These are phyloP conservation scores for Gynochthodes officinalis DNA, from an alignment of 257 asterid species.

Conservation along the genomic window DNA sequence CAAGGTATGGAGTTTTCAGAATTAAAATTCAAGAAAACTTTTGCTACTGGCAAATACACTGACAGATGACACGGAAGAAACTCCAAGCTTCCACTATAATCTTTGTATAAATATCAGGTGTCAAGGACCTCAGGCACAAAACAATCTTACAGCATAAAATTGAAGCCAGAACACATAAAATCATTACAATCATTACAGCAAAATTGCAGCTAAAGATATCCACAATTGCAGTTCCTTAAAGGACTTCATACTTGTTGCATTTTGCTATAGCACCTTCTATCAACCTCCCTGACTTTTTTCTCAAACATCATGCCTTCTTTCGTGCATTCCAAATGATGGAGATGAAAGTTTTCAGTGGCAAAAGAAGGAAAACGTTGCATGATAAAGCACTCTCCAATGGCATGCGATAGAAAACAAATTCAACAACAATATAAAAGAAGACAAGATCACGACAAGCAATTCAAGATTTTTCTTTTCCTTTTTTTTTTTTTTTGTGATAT, in stretches of 20 bases:
- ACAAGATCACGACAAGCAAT: conserved; percentile 1
- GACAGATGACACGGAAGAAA: background rate
- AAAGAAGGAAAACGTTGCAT: background rate
- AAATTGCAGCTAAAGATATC: background rate
- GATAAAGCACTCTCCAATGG: background rate
- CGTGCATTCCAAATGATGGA: background rate
- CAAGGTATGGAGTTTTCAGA: background rate
- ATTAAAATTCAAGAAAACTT: background rate
- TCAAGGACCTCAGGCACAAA: background rate
- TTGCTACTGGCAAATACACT: background rate
- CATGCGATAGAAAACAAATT: background rate
- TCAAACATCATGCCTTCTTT: background rate
- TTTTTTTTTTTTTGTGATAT: background rate
- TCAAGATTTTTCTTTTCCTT: background rate
- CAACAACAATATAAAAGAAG: background rate
- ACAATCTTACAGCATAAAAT: background rate
- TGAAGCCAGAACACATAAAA: background rate
- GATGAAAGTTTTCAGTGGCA: background rate
- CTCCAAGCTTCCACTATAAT: background rate
- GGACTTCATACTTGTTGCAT: background rate
- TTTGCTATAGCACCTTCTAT: background rate
- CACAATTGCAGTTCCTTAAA: background rate
- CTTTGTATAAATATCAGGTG: background rate
- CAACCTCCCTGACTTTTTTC: background rate
- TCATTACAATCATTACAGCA: background rate